Percentiles rank a stretch among this genome's conserved stretches.
These are phyloP conservation scores for Cyberlindnera samutprakarnensis DNA, from an alignment of 805 yeast species.

Conservation along the genomic window DNA sequence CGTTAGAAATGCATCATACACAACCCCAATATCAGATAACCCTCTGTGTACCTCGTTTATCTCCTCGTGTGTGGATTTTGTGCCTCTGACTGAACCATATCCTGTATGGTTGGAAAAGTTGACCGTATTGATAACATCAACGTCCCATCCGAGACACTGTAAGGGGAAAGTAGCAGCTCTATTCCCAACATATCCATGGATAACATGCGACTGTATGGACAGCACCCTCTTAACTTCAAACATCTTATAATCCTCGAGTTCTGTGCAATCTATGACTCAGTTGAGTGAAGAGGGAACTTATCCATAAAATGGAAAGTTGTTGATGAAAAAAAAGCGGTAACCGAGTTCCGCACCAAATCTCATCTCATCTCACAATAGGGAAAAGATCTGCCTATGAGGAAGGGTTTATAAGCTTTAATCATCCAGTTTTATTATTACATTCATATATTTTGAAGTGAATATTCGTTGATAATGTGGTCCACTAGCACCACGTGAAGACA, in stretches of 20 bases:
- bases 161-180: slow-evolving; percentile 60
- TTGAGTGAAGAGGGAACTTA: no score
- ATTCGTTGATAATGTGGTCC: background rate
- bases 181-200: slow-evolving; percentile 69
- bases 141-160: slow-evolving; percentile 62
- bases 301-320: no score
- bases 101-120: slow-evolving; percentile 69
- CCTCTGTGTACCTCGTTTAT: slow-evolving; percentile 34
- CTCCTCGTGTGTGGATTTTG: slow-evolving; percentile 32
- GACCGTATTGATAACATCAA: slow-evolving; percentile 57
- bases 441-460: background rate
- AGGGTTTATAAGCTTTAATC: no score
- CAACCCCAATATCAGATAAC: slow-evolving; percentile 23
- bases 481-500: slow-evolving; percentile 58
- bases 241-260: background rate
- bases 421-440: no score
- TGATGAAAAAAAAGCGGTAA: no score
- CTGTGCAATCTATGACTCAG: background rate
- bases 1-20: slow-evolving; percentile 50
- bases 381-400: no score
- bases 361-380: no score
- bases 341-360: no score
- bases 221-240: slow-evolving; percentile 23
- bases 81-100: slow-evolving; percentile 50
- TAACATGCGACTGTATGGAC: slow-evolving; percentile 63